Percentiles rank a stretch among this genome's conserved stretches.
Conservation (phyloP, 2,329 filamentous ascomycete genomes). For the Colletotrichum ledebouriae region DNA sequence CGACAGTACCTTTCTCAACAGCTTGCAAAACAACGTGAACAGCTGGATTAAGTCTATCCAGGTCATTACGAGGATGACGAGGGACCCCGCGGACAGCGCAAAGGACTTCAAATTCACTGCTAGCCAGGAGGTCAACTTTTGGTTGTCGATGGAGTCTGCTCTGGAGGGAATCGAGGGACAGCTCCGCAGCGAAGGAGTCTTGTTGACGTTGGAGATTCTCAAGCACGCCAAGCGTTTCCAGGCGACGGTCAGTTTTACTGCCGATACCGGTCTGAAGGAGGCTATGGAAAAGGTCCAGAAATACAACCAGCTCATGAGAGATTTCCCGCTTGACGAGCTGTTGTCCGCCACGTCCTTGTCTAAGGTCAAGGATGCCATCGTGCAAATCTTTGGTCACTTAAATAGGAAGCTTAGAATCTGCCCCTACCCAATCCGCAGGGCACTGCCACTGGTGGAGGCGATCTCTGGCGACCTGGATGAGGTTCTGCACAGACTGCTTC, state of each 20-base stretch:
- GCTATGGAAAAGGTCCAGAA: constrained; percentile 97
- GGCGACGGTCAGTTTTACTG: constrained; percentile 95
- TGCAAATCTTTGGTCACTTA: constrained; percentile 91
- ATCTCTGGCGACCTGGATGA: constrained; percentile 94
- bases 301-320: constrained; percentile 98
- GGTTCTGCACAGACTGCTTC: constrained; percentile 86
- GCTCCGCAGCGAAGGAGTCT: constrained; percentile 88
- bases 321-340: constrained; percentile 95
- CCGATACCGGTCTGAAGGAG: constrained; percentile 96
- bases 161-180: constrained; percentile 93
- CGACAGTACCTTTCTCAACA: constrained; percentile 94
- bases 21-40: constrained; percentile 92
- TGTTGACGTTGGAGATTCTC: constrained; percentile 91
- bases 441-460: constrained; percentile 93
- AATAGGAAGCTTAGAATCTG: constrained; percentile 99
- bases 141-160: constrained; percentile 96
- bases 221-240: constrained; percentile 98
- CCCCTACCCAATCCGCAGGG: constrained; percentile 92
- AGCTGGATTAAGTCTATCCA: constrained; percentile 99
- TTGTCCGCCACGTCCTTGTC: constrained; percentile 89
- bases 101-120: constrained; percentile 74
- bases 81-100: constrained; percentile 77
- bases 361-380: constrained; percentile 90
- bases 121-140: constrained; percentile 98
- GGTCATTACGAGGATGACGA: constrained; percentile 92